Percentiles rank a stretch among this genome's conserved stretches.
Conservation (phyloP, 2,329 filamentous ascomycete genomes). For the Xylariaceae sp. region DNA sequence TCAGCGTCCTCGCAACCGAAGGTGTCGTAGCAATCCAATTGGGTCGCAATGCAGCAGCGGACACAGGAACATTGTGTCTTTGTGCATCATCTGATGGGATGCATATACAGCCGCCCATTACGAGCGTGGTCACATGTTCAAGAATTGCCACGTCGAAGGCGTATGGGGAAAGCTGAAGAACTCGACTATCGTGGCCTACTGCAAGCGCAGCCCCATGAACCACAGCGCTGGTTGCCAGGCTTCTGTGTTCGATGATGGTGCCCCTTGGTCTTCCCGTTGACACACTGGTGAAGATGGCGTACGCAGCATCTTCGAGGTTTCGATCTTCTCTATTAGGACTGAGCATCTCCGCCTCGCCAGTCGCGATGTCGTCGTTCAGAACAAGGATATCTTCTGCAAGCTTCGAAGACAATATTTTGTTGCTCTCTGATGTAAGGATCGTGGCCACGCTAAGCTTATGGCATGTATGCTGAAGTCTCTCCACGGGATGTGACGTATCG, state of each 20-base stretch:
- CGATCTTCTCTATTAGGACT: background rate
- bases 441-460: slow-evolving; percentile 9
- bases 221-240: slow-evolving; percentile 3
- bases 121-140: slow-evolving; percentile 37
- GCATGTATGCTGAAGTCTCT: slow-evolving; percentile 16
- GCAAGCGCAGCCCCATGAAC: background rate
- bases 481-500: slow-evolving; percentile 21
- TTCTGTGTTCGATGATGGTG: slow-evolving; percentile 30
- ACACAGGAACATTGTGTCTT: too few relatives aligned
- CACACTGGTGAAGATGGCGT: slow-evolving; percentile 46
- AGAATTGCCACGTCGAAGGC: slow-evolving; percentile 37
- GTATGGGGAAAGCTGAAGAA: slow-evolving; percentile 28
- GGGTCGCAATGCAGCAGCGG: too few relatives aligned
- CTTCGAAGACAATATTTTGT: background rate
- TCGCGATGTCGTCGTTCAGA: background rate
- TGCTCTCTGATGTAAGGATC: slow-evolving; percentile 4
- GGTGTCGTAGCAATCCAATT: slow-evolving; percentile 24
- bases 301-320: slow-evolving; percentile 8
- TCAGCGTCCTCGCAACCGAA: slow-evolving; percentile 16
- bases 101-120: slow-evolving; percentile 35
- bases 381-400: slow-evolving; percentile 1
- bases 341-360: background rate
- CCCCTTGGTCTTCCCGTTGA: slow-evolving; percentile 48
- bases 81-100: slow-evolving; percentile 36
- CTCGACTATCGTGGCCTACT: slow-evolving; percentile 10